Percentiles rank a stretch among this genome's conserved stretches.
phyloP scores from a whole-genome alignment of 768 basidiomycete species.

The Xerocomellus chrysenteron region DNA sequence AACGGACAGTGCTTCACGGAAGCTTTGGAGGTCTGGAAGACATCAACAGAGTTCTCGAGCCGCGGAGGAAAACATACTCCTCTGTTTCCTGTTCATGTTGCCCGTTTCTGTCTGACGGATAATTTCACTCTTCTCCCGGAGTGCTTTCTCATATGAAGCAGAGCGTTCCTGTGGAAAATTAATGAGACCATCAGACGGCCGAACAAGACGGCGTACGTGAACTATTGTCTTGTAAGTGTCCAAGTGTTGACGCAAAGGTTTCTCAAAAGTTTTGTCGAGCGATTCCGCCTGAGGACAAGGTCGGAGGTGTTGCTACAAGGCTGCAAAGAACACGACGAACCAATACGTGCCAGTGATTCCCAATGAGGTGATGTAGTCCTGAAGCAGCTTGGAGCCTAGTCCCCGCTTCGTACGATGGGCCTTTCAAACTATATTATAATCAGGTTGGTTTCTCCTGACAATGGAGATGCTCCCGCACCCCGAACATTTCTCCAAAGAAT shows the following conservation, averaged over 20 bases:
- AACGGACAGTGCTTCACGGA: conserved; percentile 77
- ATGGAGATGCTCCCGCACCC: conserved; percentile 46
- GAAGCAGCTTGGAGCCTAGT: conserved; percentile 82
- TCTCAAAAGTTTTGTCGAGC: conserved; percentile 85
- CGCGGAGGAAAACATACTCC: conserved; percentile 57
- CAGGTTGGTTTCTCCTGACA: neutral
- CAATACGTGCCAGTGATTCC: conserved; percentile 90
- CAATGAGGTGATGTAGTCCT: conserved; percentile 87
- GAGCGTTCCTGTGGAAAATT: conserved; percentile 68
- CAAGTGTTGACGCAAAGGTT: conserved; percentile 81
- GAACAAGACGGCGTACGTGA: conserved; percentile 44
- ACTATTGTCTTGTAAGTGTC: conserved; percentile 77
- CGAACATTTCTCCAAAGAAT: conserved; percentile 82
- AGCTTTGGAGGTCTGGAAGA: conserved; percentile 77
- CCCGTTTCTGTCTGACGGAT: conserved; percentile 84
- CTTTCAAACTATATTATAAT: conserved; percentile 56
- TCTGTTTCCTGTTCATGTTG: conserved; percentile 81
- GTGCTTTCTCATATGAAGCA: conserved; percentile 73
- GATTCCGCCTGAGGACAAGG: conserved; percentile 63
- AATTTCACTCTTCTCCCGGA: conserved; percentile 79
- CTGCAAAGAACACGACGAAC: conserved; percentile 43
- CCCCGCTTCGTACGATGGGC: conserved; percentile 76
- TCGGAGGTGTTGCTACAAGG: conserved; percentile 1
- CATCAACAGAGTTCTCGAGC: conserved; percentile 7
- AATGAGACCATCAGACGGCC: neutral